Percentiles rank a stretch among this genome's conserved stretches.
These are phyloP conservation scores for Apodospora peruviana DNA, from an alignment of 495 filamentous ascomycete species.

Conservation along the genomic window DNA sequence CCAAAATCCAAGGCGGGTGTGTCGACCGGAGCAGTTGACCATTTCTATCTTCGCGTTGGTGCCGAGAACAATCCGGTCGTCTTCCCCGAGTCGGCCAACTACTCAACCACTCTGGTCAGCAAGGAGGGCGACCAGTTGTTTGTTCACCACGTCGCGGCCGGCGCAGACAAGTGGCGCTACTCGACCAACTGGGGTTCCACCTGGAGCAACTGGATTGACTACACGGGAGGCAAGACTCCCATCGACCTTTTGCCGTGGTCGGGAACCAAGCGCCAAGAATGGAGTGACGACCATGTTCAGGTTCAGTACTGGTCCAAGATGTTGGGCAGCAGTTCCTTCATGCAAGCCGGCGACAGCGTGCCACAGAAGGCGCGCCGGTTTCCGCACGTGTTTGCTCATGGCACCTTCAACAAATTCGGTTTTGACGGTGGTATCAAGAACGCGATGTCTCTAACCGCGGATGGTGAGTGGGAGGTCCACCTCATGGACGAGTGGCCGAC, in stretches of 20 bases:
- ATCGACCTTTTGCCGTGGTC: constrained; percentile 47
- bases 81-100: constrained; percentile 54
- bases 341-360: constrained; percentile 55
- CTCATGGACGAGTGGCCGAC: constrained; percentile 61
- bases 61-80: constrained; percentile 49
- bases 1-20: constrained; percentile 34
- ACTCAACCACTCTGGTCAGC: constrained; percentile 47
- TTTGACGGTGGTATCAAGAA: constrained; percentile 59
- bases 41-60: constrained; percentile 48
- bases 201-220: constrained; percentile 56
- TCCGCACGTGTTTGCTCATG: constrained; percentile 61
- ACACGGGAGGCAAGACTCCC: constrained; percentile 45
- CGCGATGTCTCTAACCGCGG: constrained; percentile 35
- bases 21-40: constrained; percentile 24
- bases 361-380: constrained; percentile 44
- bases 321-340: constrained; percentile 55
- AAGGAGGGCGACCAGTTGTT: constrained; percentile 35
- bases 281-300: constrained; percentile 60
- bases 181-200: constrained; percentile 57
- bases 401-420: constrained; percentile 60
- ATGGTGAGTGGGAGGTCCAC: constrained; percentile 54
- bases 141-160: constrained; percentile 56
- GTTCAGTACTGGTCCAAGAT: constrained; percentile 63
- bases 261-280: constrained; percentile 56
- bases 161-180: constrained; percentile 61